Base-by-base conservation (phyloP, 140 eudicot species). In the Stevia rebaudiana region DNA sequence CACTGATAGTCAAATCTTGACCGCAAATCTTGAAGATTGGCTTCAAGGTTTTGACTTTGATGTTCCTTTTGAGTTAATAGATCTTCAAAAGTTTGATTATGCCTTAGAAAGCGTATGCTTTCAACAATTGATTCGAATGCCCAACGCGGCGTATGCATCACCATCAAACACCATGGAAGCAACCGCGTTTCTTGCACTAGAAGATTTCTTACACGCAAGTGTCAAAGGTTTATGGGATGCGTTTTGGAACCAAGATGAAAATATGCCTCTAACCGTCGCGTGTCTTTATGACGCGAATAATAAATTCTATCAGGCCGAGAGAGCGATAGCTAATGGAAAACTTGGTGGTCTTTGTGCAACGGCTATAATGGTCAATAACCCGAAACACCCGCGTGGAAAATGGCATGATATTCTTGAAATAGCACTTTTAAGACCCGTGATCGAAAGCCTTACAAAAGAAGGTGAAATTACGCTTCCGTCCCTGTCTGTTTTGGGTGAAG, bases 71-170 rank as follows among this genome's bases (percentile, higher is more conserved):
- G 98, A 92, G 76, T 73, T 88, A 23, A 82, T 92, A 18, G 91
- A 85, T 39, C 95, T 92, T 65, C 98, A 92, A 68, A 88, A 88
- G 71, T 92, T 92, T 16, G 98, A 92, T 76, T 92, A 88, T 72
- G 98, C 98, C 53, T 74, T 92, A 62, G 98, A 88, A 83, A 89
- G 96, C 19, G 83, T 85, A 77, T 80, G 86, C 5, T 92, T 92
- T 76, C 96, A 92, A 74, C 98, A 92, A 64, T 85, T 92, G 28
- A 75, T 92, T 61, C 88, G 98, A 44, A 92, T 92, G 98, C 96
- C 98, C 17, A 78, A 79, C 81, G 85, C 84, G 50, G 73, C 78
- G 23, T 79, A 87, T 61, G 87, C 87, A 50, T 79, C 98, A 40
- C 72, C 80, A 61, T 78, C 86, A 64, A 76, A 80, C 57, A 68